Base-by-base conservation (phyloP, 768 basidiomycete species). In the Russula brevipes region DNA sequence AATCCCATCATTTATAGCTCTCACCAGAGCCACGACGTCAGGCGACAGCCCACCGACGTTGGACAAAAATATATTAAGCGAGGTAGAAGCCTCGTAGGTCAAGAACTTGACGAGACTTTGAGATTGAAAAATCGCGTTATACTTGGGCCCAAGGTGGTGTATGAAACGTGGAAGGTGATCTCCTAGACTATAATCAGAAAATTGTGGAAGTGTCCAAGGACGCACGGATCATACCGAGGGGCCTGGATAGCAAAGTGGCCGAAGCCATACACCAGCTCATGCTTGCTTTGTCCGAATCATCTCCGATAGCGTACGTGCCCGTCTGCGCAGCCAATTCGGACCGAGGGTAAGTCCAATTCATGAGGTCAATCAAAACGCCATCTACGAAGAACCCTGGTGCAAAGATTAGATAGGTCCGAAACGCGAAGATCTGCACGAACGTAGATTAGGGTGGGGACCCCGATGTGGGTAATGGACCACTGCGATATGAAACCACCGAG, bases 81-180 rank as follows among this genome's bases (percentile, higher is more conserved):
- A 90, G 0, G 91, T 91, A 5, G 87, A 84, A 0, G 89, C 88
- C 67, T 91, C 88, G 72, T 94, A 94, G 0, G 91, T 94, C 53
- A 94, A 75, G 71, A 92, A 92, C 50, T 82, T 85, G 66, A 85
- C 77, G 41, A 93, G 79, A 3, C 81, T 71, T 9, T 79, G 80
- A 53, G 91, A 88, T 70, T 91, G 91, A 72, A 92, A 91, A 49
- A 84, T 85, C 24, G 84, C 86, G 1, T 78, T 77, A 63, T 94
- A 94, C 49, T 86, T 82, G 9, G 91, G 91, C 4, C 91, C 88
- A 11, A 94, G 82, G 68, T 91, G 88, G 69, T 93, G 87, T 41
- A 91, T 80, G 50, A 94, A 80, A 16, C 88, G 81, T 6, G 85
- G 84, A 5, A 91, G 71, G 63, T 89, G 88, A 57, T 91, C 86